A percentile compares a stretch with the other conserved stretches of the same genome.
phyloP scores from a whole-genome alignment of 768 basidiomycete genomes.

The Tricholoma hemisulphureum region DNA sequence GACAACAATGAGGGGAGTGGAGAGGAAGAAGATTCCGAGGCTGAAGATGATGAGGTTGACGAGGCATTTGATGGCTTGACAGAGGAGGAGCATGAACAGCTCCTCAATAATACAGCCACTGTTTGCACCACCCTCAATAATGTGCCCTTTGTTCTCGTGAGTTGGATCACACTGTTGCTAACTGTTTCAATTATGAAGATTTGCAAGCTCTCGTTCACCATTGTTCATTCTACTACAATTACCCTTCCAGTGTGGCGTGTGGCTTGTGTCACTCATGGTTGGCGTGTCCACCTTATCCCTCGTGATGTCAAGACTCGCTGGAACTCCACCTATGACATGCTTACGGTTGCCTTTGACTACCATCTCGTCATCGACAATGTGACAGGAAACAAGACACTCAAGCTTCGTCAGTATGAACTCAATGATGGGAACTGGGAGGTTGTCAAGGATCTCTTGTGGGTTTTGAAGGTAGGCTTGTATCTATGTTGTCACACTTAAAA shows the following conservation, averaged over 20 bases:
- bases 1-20: no score
- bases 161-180: neutral
- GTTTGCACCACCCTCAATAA: slow-evolving; percentile 5
- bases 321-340: no score
- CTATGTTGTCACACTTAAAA: no score
- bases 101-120: neutral
- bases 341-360: slow-evolving; percentile 26
- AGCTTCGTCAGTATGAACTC: no score
- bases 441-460: no score
- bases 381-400: no score
- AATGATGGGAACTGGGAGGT: no score
- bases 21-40: no score
- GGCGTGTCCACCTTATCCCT: slow-evolving; percentile 17
- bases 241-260: neutral
- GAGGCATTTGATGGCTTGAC: neutral
- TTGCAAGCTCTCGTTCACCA: neutral
- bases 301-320: slow-evolving; percentile 23
- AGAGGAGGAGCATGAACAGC: neutral
- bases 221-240: neutral
- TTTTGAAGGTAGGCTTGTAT: no score
- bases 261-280: neutral
- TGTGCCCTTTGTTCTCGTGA: no score
- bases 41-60: neutral
- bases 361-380: slow-evolving; percentile 17
- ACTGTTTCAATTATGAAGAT: neutral